These are phyloP conservation scores for Euphorbia peplus DNA, from an alignment of 345 rosid species.

Conservation along the genomic window DNA sequence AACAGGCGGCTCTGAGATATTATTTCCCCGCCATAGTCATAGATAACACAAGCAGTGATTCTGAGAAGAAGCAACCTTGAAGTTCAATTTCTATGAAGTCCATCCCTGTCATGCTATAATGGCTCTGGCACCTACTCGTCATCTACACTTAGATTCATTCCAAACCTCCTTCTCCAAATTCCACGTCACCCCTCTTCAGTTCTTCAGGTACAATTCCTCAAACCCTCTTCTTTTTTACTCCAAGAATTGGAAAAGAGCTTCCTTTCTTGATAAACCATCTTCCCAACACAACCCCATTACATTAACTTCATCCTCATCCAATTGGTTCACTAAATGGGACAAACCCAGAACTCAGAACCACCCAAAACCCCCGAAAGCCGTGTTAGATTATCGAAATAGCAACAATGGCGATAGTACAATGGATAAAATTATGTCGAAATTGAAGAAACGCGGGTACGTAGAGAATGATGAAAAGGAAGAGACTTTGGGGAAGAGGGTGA, in stretches of 20 bases:
- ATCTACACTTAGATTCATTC: slow-evolving; percentile 43
- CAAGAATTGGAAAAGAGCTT: slow-evolving; percentile 31
- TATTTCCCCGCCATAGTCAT: too few relatives aligned
- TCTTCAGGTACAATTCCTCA: slow-evolving; percentile 47
- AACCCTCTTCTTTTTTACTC: slow-evolving; percentile 25
- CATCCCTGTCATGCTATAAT: slow-evolving; percentile 17
- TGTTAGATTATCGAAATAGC: slow-evolving; percentile 41
- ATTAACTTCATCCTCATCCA: slow-evolving; percentile 11
- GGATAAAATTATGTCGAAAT: slow-evolving; percentile 76
- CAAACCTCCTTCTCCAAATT: slow-evolving; percentile 44
- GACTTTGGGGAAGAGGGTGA: slow-evolving; percentile 38
- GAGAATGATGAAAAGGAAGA: slow-evolving; percentile 38
- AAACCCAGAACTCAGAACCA: slow-evolving; percentile 38
- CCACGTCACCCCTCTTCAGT: slow-evolving; percentile 38
- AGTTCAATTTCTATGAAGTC: slow-evolving; percentile 4
- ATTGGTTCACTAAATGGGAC: slow-evolving; percentile 62
- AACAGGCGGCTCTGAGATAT: too few relatives aligned
- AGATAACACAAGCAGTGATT: too few relatives aligned
- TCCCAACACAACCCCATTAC: slow-evolving; percentile 10
- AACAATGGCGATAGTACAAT: slow-evolving; percentile 47
- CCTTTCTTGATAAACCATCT: slow-evolving; percentile 20
- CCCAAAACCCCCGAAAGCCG: slow-evolving; percentile 41
- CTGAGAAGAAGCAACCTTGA: too few relatives aligned
- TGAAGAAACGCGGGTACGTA: slow-evolving; percentile 66
- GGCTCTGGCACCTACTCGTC: slow-evolving; percentile 57